Base-by-base conservation (phyloP, 768 basidiomycete genomes). In the Cystofilobasidium ferigula region DNA sequence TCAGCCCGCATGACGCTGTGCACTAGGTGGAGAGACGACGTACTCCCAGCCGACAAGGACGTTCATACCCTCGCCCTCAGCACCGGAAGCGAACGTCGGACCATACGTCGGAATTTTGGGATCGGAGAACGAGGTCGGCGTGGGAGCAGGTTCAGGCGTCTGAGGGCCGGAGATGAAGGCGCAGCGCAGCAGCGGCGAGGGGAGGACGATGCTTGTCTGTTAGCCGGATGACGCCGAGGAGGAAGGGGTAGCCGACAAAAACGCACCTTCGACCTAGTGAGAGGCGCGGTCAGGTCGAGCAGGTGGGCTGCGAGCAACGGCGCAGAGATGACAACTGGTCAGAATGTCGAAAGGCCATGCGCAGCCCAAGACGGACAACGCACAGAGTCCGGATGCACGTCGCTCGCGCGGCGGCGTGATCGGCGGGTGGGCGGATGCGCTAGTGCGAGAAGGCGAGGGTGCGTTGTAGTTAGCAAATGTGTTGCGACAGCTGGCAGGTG, bases 21-120 rank as follows among this genome's bases (percentile, higher is more conserved):
- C 18, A 18, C 32, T 22, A 14, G 14, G 20, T 3, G 14, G 36
- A 53, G 47, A 63, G 48, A 42, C 20, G 24, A 57, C 63, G 47
- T 32, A 64, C 63, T 64, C 63, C 34, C 45, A 64, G 1, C 63
- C 63, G 18, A 64, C 32, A 32, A 64, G 43, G 10, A 59, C 42
- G 2, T 30, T 28, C 56, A 64, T 57, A 2, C 64, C 58, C 12
- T 54, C 64, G 13, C 40, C 58, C 8, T 42, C 36, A 1, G n/a
- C 34, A 16, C 26, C 34, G 3, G 48, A 48, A 6, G 38, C 16
- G 36, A 58, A 28, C 30, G 60, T 61, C 26, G 38, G 30, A 26
- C 65, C 65, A n/a, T 60, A 67, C 26, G 65, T 61, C 6, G 65
- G 65, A 18, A 61, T 3, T 18, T 61, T 61, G 30, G 65, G 65